Percentiles rank a stretch among this genome's conserved stretches.
phyloP scores from a whole-genome alignment of 768 basidiomycete genomes.

The Lactarius tabidus region DNA sequence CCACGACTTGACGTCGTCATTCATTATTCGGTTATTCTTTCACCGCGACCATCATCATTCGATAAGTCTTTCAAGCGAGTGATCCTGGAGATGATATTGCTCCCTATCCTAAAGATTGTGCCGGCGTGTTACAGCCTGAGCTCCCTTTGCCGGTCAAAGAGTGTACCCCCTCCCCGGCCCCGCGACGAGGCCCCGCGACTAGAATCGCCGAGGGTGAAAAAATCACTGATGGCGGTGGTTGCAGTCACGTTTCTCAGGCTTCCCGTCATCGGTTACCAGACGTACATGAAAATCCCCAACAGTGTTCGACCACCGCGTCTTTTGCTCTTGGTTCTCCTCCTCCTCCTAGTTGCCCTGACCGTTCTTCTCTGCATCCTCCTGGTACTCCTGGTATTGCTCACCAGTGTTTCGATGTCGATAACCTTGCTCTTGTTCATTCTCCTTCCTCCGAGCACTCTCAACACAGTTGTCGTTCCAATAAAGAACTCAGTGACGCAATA shows the following conservation, averaged over 20 bases:
- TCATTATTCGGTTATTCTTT: not conserved
- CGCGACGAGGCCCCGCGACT: slow-evolving; percentile 1
- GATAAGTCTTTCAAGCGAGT: slow-evolving; percentile 21
- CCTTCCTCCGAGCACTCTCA: slow-evolving; percentile 21
- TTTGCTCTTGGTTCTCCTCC: slow-evolving; percentile 14
- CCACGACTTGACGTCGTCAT: slow-evolving; percentile 22
- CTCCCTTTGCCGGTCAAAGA: slow-evolving; percentile 23
- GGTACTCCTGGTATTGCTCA: slow-evolving; percentile 22
- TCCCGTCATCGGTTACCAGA: slow-evolving; percentile 20
- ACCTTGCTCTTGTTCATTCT: slow-evolving; percentile 17
- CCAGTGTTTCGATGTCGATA: slow-evolving; percentile 14
- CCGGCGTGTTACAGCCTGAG: slow-evolving; percentile 3
- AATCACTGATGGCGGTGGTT: not conserved
- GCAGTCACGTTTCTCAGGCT: slow-evolving; percentile 12
- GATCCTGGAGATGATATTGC: slow-evolving; percentile 25
- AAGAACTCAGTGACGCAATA: slow-evolving; percentile 20
- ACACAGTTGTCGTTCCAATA: slow-evolving; percentile 15
- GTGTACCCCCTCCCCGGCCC: not conserved
- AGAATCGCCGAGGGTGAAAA: not conserved
- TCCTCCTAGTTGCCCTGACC: slow-evolving; percentile 20
- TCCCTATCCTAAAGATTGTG: slow-evolving; percentile 15
- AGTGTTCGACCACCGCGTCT: slow-evolving; percentile 6
- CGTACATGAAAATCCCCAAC: slow-evolving; percentile 15
- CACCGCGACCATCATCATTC: not conserved
- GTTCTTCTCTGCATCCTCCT: slow-evolving; percentile 22